Evolutionary conservation across 192 early-diverging fungal genomes (phyloP), one percentile per base, ranked within the genome.

Genomic region (Podila clonocystis): DNA sequence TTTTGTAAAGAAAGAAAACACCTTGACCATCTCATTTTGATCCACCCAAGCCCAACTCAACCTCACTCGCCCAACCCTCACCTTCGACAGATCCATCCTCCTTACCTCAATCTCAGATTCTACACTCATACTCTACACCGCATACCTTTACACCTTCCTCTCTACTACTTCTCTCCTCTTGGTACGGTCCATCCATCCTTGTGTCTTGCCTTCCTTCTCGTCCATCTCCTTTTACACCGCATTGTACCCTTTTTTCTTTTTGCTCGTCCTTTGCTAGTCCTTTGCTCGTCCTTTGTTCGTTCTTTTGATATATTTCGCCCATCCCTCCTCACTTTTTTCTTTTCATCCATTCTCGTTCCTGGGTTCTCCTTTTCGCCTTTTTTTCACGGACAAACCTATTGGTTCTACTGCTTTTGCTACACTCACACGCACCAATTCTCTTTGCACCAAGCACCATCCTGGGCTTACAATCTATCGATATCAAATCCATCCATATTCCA

Each of bases 391-490:
- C 41, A 45, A 13, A 45, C 41, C 41, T 45, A 45, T 45, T 45
- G 41, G 41, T 45, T 12, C 41, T 15, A 15, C 13, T 15, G 15
- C 13, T 17, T 17, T 45, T 45, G 41, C 41, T 45, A 45, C 41
- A 45, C 13, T 45, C 41, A 45, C 41, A 45, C 41, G 15, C 15
- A 45, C 7, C 41, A 3, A 12, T 45, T 12, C 11, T 45, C 41
- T 45, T 45, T 45, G 41, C 41, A 45, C 41, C 41, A 45, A 45
- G 41, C 59, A 60, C 17, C 24, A 60, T 60, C 59, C 30, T 60
- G 30, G 24, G 28, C 59, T 60, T 30, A 0, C 36, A 63, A 11
- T 45, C 41, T 45, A 15, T 45, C 41, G 33, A 33, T 45, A 15
- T 45, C 41, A 2, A 13, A 17, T 45, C 41, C 41, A 45, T 15